Base-by-base conservation (phyloP, 1,139 yeast species). In the Taphrina flavorubra region DNA sequence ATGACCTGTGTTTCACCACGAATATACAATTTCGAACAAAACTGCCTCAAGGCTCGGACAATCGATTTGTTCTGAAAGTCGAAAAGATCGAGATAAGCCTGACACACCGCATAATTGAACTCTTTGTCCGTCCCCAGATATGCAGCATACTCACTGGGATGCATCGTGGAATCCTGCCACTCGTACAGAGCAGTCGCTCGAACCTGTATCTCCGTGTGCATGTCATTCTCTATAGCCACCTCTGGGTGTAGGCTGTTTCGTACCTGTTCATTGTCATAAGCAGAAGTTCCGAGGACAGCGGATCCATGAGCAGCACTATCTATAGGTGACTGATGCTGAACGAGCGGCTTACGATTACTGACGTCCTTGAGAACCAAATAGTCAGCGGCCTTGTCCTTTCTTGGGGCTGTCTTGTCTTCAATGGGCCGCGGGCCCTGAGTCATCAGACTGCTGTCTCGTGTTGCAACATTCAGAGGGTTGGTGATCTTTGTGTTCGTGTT, bases 1-100 rank as follows among this genome's bases (percentile, higher is more conserved):
- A 91, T 85, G 74, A 88, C 90, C 74, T 89, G 95, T 0, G 95
- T 86, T 77, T 91, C 97, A 1, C 96, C 97, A 74, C 86, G 87
- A 74, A 91, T 81, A 76, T 88, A 89, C 37, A 91, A 76, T 72
- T 82, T 84, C 39, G 85, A 82, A 73, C 96, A 90, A 57, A 91
- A 79, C 65, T 78, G 78, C 51, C 94, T 79, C 18, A 91, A 81
- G 0, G 92, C 81, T 4, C 78, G 79, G 70, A 89, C 70, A 18
- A 79, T 73, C 37, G 75, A 71, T 42, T 71, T 68, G 51, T 74
- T 75, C 6, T 73, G 69, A 76, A 77, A 79, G 64, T 78, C 76
- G 67, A 78, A 79, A 10, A 76, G 71, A 7, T 66, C 60, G 76
- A 79, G 73, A 69, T 74, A 78, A 13, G 72, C 74, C 8, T 64